Base-by-base conservation (phyloP, 2,329 filamentous ascomycete species). In the Alternaria postmessia region DNA sequence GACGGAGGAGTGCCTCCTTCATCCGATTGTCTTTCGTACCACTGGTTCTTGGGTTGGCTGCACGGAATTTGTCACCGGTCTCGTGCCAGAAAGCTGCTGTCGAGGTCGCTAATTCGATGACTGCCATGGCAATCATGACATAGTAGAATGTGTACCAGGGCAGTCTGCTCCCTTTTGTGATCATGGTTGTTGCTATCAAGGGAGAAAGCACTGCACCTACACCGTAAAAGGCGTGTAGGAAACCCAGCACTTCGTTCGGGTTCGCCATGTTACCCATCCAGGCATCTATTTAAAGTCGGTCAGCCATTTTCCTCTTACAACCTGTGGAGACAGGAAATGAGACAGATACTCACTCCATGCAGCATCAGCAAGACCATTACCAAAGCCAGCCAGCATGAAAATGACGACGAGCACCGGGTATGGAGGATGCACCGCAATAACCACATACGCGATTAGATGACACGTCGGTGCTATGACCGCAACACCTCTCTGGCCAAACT, bases 111-210 rank as follows among this genome's bases (percentile, higher is more conserved):
- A 90, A 74, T 70, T 92, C 89, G 26, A 90, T 63, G 1, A 76
- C 80, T 0, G 87, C 83, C 48, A 86, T 75, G 11, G 79, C 87
- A 43, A 90, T 83, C 88, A 93, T 91, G 57, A 93, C 79, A 72
- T 92, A 93, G 77, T 92, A 94, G 76, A 90, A 94, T 11, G 82
- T 82, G 68, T 89, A 92, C 92, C 92, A 95, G 0, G 81, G 81
- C 51, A 89, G 72, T 28, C 57, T 62, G 4, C 80, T 66, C 0
- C 80, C 87, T 64, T 87, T 87, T 0, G 89, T 88, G 36, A 94
- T 86, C 86, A 94, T 88, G 5, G 86, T 85, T 0, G 91, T 93
- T 1, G 91, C 90, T 60, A 93, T 83, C 7, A 94, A 76, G 0
- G 91, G 91, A 3, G 85, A 83, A 12, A 93, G 80, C 0, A 89